phyloP scores from a whole-genome alignment of 1,139 yeast species.

The Kodamaea sp. region DNA sequence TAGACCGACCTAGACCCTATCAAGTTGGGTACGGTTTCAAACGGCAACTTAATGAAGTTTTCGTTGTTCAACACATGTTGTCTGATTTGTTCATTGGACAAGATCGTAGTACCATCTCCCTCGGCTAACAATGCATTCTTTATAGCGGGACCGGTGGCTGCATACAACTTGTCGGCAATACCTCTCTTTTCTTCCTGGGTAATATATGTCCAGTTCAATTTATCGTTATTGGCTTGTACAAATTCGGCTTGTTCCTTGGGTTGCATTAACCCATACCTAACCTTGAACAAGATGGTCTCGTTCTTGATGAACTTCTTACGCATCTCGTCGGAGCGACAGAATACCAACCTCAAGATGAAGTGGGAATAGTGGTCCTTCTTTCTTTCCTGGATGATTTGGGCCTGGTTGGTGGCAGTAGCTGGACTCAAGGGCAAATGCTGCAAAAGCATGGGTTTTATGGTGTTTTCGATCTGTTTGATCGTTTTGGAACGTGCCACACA shows the following conservation, averaged over 20 bases:
- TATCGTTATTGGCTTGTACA: constrained; percentile 51
- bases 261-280: constrained; percentile 68
- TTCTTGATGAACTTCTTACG: constrained; percentile 75
- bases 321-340: constrained; percentile 86
- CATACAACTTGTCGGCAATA: constrained; percentile 52
- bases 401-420: constrained; percentile 32
- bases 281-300: constrained; percentile 71
- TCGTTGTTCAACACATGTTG: constrained; percentile 51
- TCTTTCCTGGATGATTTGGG: constrained; percentile 52
- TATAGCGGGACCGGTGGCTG: constrained; percentile 48
- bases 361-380: constrained; percentile 92
- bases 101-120: constrained; percentile 25
- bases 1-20: constrained; percentile 70
- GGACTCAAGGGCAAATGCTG: constrained; percentile 65
- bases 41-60: constrained; percentile 77
- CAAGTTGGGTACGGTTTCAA: constrained; percentile 78
- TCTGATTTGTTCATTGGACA: constrained; percentile 45
- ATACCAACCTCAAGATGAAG: constrained; percentile 81
- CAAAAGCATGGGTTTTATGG: constrained; percentile 64
- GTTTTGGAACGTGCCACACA: constrained; percentile 66
- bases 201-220: constrained; percentile 74
- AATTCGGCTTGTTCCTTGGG: constrained; percentile 72
- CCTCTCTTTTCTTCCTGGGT: constrained; percentile 58
- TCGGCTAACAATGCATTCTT: constrained; percentile 32
- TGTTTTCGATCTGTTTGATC: constrained; percentile 62